Evolutionary conservation across 148 eudicot species (phyloP), one percentile per base, ranked within the genome.

Genomic region (Rhododendron ovatum): DNA sequence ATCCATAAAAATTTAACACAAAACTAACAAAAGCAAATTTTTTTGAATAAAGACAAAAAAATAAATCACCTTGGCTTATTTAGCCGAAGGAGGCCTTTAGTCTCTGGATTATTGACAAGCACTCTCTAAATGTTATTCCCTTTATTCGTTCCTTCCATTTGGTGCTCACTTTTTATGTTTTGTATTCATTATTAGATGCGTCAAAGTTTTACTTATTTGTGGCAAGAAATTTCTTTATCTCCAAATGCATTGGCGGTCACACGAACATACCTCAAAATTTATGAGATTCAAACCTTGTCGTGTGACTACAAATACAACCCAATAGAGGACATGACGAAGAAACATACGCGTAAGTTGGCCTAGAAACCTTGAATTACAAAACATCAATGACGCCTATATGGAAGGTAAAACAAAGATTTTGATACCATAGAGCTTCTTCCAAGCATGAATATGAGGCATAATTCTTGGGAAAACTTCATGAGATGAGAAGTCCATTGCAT

Each of bases 401-500:
- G 53, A 39, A 55, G 10, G 10, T 35, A 59, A 37, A 1, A 63
- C 69, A 63, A 63, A 63, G 33, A 0, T 51, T 6, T 47, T 35
- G 20, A 53, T 84, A 88, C 89, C 89, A 8, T 88, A 85, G 7
- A 88, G 14, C 8, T 84, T 30, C 7, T 67, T 59, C 89, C 89
- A 88, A 0, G 85, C 24, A 69, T 71, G 61, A n/a, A 85, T 24
- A 24, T 88, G 85, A 48, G 89, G 89, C 77, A 55, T 33, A 5
- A 88, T 30, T 85, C 67, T 82, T 1, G 87, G 89, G 37, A 57
- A 85, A 37, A 82, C 8, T 14, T 82, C 30, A 82, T 88, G 85
- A 4, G 85, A 81, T 45, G 67, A 51, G 41, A 17, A 73, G 3
- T 79, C 84, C 78, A 82, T 74, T 10, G 85, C 50, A 8, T 4